Evolutionary conservation across 352 stramenopile species (phyloP), one percentile per base, ranked within the genome.

Genomic region (Phytophthora lateralis): DNA sequence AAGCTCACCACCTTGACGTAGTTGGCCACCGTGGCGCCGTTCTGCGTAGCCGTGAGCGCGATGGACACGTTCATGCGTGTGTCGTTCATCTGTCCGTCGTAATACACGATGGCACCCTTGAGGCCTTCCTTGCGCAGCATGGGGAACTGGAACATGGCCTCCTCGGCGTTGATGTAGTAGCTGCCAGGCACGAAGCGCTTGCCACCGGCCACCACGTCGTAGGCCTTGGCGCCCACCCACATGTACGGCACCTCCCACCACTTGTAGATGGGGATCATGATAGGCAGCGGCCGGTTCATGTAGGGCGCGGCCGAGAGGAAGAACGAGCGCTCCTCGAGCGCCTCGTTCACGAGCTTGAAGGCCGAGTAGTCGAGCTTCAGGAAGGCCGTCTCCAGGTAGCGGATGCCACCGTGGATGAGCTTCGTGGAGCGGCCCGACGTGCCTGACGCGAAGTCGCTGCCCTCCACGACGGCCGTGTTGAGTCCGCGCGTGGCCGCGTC

Each of bases 171-270:
- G 55, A 98, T 97, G 73, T 91, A 97, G 74, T 93, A 90, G 62
- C 82, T 97, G 41, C 82, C 71, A 6, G 93, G 90, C 44, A 98
- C 93, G 55, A 87, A 92, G 35, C 89, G 84, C 60, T 96, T 90
- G n/a, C 58, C 78, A 45, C 90, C 89, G 3, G 95, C 95, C 37
- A 98, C 84, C 12, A 97, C 52, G 57, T 98, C 95, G 67, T 98
- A 98, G 27, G 91, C 77, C 74, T 98, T 98, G 54, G 91, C 83
- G 17, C 95, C 95, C 4, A 82, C 85, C 89, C 85, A 98, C 80
- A 98, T 97, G 81, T 98, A 98, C 10, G 93, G 94, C 51, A 98
- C 79, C 66, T 98, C 88, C 91, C 90, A 98, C 93, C 91, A 98
- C 57, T 79, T 97, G 76, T 98, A 98, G 62, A 98, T 93, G 42